Percentiles rank a stretch among this genome's conserved stretches.
phyloP scores from a whole-genome alignment of 2,329 filamentous ascomycete species.

The Venturia oleaginea region DNA sequence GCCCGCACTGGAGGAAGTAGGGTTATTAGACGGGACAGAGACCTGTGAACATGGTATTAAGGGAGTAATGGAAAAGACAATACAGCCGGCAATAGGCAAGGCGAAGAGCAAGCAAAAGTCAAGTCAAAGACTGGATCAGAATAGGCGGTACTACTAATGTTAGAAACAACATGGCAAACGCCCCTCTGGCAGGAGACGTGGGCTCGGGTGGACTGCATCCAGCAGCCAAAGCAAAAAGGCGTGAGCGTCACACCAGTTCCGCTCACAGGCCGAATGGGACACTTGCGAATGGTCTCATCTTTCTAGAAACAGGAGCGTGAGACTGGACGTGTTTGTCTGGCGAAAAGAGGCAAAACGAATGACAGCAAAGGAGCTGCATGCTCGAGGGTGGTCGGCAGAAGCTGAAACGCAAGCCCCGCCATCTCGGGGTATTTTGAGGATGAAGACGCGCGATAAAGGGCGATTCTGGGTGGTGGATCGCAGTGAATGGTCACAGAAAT shows the following conservation, averaged over 20 bases:
- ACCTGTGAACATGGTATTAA: neutral
- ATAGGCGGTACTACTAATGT: neutral
- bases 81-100: neutral
- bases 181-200: neutral
- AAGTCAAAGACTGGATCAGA: neutral
- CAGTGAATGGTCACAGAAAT: neutral
- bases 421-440: neutral
- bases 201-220: neutral
- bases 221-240: neutral
- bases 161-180: slow-evolving; percentile 1
- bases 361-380: neutral
- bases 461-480: neutral
- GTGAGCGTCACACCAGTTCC: slow-evolving; percentile 1
- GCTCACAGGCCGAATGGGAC: neutral
- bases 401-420: neutral
- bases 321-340: slow-evolving; percentile 4
- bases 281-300: neutral
- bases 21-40: neutral
- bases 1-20: slow-evolving; percentile 1
- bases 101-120: neutral
- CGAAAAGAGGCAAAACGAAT: neutral
- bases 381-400: neutral
- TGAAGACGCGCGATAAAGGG: slow-evolving; percentile 6
- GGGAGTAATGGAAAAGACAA: neutral
- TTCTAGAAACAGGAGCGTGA: slow-evolving; percentile 1